Evolutionary conservation across 1,284 basidiomycete species (phyloP), one percentile per base, ranked within the genome.

Genomic region (Trametes versicolor): DNA sequence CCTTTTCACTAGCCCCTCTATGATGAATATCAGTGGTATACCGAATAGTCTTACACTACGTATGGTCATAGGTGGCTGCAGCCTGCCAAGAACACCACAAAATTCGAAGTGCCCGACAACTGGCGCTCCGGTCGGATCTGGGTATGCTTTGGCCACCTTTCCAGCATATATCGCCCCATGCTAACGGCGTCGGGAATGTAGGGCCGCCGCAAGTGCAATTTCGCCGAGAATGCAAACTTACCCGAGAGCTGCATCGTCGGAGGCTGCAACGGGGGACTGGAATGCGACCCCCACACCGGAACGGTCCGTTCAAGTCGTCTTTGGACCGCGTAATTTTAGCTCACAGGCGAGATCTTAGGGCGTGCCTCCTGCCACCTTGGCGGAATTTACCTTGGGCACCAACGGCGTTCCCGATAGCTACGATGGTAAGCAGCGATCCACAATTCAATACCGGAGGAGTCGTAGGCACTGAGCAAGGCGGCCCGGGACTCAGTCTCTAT

Each of bases 201-300:
- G 80, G 82, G 74, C 51, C 82, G 83, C 53, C 80, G 80, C 47
- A 72, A 79, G 65, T 85, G 83, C 67, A 73, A 84, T 67, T 85
- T 85, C 65, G 60, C 63, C 62, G 71, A 64, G 37, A 13, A 21
- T 12, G 79, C 78, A 70, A 75, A 78, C 2, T 82, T 79, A 10
- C 78, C 82, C 1, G 80, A 75, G 58, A 75, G 77, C 21, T 85
- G 83, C 68, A 64, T 78, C 7, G 76, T 77, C 54, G 83, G 83
- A 58, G 82, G 81, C 23, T 83, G 81, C 72, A 82, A 81, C 62
- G 81, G 85, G 34, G 85, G 84, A 47, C 76, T 86, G 4, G 63
- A 74, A 47, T 85, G 84, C 63, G 79, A 81, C 68, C 63, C 73
- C 4, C 63, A 71, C 56, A 77, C 76, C 29, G 82, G 82, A 2